phyloP scores from a whole-genome alignment of 2,329 filamentous ascomycete genomes.

The Colletotrichum tanaceti region DNA sequence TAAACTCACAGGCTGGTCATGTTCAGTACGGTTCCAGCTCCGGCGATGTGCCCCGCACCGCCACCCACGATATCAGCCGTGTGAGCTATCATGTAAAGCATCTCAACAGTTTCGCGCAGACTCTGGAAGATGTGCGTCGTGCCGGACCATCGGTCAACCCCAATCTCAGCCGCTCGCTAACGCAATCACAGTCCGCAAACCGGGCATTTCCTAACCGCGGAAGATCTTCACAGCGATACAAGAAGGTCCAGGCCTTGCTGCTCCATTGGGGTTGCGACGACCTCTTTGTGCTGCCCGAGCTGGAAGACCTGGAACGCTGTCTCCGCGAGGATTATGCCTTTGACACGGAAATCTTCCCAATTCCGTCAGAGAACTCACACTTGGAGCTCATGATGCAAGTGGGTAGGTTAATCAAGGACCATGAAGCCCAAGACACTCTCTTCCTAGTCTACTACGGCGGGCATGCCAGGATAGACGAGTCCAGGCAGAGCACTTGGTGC shows the following conservation, averaged over 20 bases:
- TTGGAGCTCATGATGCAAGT: conserved; percentile 68
- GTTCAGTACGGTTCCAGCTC: conserved; percentile 58
- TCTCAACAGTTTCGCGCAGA: conserved; percentile 64
- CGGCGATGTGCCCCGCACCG: conserved; percentile 53
- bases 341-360: conserved; percentile 67
- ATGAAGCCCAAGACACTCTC: conserved; percentile 66
- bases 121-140: conserved; percentile 63
- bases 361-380: conserved; percentile 69
- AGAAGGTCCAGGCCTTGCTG: conserved; percentile 65
- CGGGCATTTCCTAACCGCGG: conserved; percentile 69
- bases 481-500: conserved; percentile 70
- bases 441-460: conserved; percentile 71
- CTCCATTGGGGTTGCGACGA: conserved; percentile 70
- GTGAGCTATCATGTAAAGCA: conserved; percentile 70
- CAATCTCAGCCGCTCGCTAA: not conserved
- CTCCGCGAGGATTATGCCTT: conserved; percentile 67
- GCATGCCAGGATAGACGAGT: conserved; percentile 69
- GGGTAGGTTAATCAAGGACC: conserved; percentile 66
- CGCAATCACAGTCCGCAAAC: conserved; percentile 60
- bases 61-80: conserved; percentile 68
- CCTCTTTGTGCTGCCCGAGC: conserved; percentile 67
- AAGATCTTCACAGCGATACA: conserved; percentile 64
- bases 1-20: conserved; percentile 37
- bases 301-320: conserved; percentile 67
- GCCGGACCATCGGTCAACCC: not conserved